A percentile compares a stretch with the other conserved stretches of the same genome.
phyloP scores from a whole-genome alignment of 495 filamentous ascomycete species.

The Bathelium albidoporum region DNA sequence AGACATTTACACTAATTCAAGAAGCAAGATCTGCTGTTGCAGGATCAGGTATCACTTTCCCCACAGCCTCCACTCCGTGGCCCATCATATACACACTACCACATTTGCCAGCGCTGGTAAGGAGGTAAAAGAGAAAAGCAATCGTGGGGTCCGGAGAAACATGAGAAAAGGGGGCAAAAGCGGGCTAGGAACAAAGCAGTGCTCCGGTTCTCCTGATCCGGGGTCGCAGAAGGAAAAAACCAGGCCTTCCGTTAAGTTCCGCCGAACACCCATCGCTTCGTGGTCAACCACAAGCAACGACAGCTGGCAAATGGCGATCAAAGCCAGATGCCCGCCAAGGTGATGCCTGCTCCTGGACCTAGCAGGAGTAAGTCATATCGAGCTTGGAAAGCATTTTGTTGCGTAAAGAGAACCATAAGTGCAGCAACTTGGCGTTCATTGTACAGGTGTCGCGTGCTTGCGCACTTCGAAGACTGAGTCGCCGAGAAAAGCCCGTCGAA shows the following conservation, averaged over 20 bases:
- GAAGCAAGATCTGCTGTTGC: constrained; percentile 4
- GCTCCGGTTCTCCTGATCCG: neutral
- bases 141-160: neutral
- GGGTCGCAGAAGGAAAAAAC: neutral
- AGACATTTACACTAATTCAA: constrained; percentile 5
- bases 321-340: neutral
- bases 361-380: neutral
- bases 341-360: neutral
- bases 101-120: neutral
- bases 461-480: neutral
- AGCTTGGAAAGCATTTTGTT: neutral
- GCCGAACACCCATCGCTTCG: constrained; percentile 1
- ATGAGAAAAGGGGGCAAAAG: neutral
- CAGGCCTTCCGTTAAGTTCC: neutral
- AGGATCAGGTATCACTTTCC: constrained; percentile 6
- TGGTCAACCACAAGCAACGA: neutral
- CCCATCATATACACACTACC: constrained; percentile 4
- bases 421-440: neutral
- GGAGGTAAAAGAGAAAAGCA: neutral
- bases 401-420: neutral
- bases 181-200: constrained; percentile 1
- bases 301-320: neutral
- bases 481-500: neutral
- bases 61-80: neutral
- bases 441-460: neutral